Base-by-base conservation (phyloP, 2,329 filamentous ascomycete genomes). In the Colletotrichum horii region DNA sequence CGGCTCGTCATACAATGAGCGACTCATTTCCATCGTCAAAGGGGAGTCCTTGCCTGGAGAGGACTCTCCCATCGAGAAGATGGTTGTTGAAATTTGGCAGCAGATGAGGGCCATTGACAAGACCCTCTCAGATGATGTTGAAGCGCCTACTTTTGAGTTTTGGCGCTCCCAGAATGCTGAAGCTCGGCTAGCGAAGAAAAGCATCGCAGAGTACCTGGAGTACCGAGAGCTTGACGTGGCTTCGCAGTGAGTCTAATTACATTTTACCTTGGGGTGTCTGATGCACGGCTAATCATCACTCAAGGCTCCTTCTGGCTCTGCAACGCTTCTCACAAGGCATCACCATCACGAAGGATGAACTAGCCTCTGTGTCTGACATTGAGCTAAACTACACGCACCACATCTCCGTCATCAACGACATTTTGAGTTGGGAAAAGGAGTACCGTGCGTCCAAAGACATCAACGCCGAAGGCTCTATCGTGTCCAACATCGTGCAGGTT, bases 151-250 rank as follows among this genome's bases (percentile, higher is more conserved):
- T 4, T 66, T 71, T n/a, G 22, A 26, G 2, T 71, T 71, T 16
- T 71, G 69, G 60, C 61, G 61, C 19, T 66, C 69, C 8, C 61
- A 66, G 38, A 60, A 55, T 32, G 69, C 66, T n/a, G 66, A 66
- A 22, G 24, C 24, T 32, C 69, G 69, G 14, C 30, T 66, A 8
- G 43, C 26, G 30, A 71, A 66, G 26, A 71, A 66, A 22, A 58
- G 69, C 8, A 36, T 71, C 3, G 60, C 60, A 14, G 48, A 36
- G 28, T 66, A 71, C 7, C 22, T 71, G 28, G 28, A 66, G 32
- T 58, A 71, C 14, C 38, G 69, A 32, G 69, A 71, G 43, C 43
- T 52, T 52, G 43, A 52, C n/a, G 43, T 52, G 22, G 43, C 43
- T 22, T 52, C 43, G 43, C 43, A 52, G 43, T 52, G n/a, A 52